Evolutionary conservation across 1,139 yeast species (phyloP).

Genomic region (Meyerozyma elateridarum): DNA sequence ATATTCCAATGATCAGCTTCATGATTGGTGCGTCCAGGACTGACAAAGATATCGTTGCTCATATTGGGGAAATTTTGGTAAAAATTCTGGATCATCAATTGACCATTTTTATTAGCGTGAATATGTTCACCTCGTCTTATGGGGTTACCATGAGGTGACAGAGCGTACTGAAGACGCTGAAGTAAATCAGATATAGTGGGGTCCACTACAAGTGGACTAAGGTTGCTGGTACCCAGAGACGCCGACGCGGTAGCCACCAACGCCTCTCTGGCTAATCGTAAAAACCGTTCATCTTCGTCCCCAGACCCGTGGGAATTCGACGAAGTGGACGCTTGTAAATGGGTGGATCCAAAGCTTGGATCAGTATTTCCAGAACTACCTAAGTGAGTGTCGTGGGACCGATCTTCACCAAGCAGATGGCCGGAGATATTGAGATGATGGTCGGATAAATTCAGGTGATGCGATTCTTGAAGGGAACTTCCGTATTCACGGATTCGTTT

Average conservation of each 20-base stretch:
- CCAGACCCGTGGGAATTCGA: neutral
- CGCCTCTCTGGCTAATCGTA: conserved; percentile 16
- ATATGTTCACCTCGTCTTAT: conserved; percentile 32
- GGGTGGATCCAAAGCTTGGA: no score
- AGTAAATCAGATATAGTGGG: conserved; percentile 53
- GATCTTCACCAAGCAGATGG: no score
- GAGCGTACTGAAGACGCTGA: conserved; percentile 47
- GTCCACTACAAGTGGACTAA: conserved; percentile 26
- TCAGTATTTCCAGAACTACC: no score
- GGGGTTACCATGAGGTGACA: conserved; percentile 52
- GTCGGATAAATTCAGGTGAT: no score
- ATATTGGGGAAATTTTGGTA: conserved; percentile 41
- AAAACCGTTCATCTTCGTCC: conserved; percentile 15
- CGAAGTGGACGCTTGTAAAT: no score
- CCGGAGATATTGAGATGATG: no score
- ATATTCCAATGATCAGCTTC: conserved; percentile 6
- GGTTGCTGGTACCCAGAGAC: neutral
- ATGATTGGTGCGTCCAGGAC: conserved; percentile 5
- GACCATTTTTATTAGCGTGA: conserved; percentile 39
- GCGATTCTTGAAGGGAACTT: no score
- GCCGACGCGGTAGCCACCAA: conserved; percentile 12
- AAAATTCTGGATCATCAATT: conserved; percentile 40
- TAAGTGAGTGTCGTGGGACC: no score
- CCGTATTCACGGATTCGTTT: no score
- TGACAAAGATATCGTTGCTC: conserved; percentile 35